Evolutionary conservation across 768 basidiomycete genomes (phyloP), one percentile per base, ranked within the genome.

Genomic region (Lactarius sanguifluus): DNA sequence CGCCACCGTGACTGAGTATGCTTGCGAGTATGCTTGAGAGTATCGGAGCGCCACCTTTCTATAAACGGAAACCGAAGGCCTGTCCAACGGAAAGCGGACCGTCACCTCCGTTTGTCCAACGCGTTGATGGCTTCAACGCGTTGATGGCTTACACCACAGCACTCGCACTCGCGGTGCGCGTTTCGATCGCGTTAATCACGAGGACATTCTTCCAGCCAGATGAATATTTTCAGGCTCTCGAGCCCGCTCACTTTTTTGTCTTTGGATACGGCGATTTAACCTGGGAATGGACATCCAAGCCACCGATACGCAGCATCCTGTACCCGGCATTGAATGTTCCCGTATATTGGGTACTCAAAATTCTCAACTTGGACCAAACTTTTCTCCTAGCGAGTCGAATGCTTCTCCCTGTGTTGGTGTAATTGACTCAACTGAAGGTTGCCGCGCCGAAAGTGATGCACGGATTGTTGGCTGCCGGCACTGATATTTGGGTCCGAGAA

Each of bases 191-290:
- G 0, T 73, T 96, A 38, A 77, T 79, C 47, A 95, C 93, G 0
- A 82, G 83, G 62, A 93, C 95, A 5, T 91, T 90, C 79, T 98
- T 98, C 75, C 96, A 98, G 75, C 95, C 97, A 10, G 97, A 99
- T 76, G 97, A 98, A 77, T 96, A 91, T 76, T 98, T 90, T 72
- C 97, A 99, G 74, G 85, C 94, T 7, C 82, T 98, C 54, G 97
- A 99, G 74, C 90, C 92, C 56, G 97, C 97, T 0, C 91, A 98
- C 75, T 82, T 82, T 64, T 77, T 88, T 52, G 92, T 97, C 59
- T 98, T 93, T 75, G 94, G 95, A 56, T 94, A 94, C 77, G 96
- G 95, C 2, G 83, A 88, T 70, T 80, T 94, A 50, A 98, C 96
- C 28, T 99, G 97, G 97, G 97, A 99, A 80, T 99, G 97, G 97